Base-by-base conservation (phyloP, 1,284 basidiomycete species). In the Abortiporus biennis region DNA sequence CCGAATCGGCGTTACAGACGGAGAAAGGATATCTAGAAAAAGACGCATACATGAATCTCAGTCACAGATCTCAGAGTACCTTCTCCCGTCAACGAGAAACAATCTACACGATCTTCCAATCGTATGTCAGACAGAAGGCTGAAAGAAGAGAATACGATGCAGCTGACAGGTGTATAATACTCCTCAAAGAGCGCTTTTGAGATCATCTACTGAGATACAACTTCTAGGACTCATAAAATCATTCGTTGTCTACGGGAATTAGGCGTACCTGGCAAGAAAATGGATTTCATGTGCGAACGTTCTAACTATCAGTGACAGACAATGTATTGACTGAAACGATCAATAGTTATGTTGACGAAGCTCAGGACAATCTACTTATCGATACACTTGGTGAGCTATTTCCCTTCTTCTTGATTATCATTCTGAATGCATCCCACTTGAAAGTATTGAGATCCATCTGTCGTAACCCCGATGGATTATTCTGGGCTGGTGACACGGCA, bases 401-500 rank as follows among this genome's bases (percentile, higher is more conserved):
- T 29, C 27, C 8, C 27, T 29, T 8, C 27, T n/a, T 29, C n/a
- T 29, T 29, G 9, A 9, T n/a, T 8, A 9, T 29, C 9, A 29
- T 29, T 29, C 27, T 29, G n/a, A 29, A 8, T 29, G 27, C 8
- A n/a, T 9, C n/a, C 27, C n/a, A n/a, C n/a, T 29, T 29, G 9
- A 6, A 35, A 85, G 84, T 88, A 1, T 56, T 88, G 33, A 65
- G 81, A 9, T 63, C 59, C 0, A 53, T 86, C 2, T 85, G 81
- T 50, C 59, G 58, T 9, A 85, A 87, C 51, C 70, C 75, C 0
- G 63, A 80, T 39, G 85, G 85, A 0, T 59, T 84, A 17, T 85
- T 86, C 53, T 88, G 80, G 80, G 85, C 85, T 0, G 85, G 85
- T 0, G 85, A 88, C 53, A 88, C 85, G 0, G 84, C 85, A 0